Percentiles rank a stretch among this genome's conserved stretches.
Conservation (phyloP, 1,284 basidiomycete species). For the Fomes fomentarius region DNA sequence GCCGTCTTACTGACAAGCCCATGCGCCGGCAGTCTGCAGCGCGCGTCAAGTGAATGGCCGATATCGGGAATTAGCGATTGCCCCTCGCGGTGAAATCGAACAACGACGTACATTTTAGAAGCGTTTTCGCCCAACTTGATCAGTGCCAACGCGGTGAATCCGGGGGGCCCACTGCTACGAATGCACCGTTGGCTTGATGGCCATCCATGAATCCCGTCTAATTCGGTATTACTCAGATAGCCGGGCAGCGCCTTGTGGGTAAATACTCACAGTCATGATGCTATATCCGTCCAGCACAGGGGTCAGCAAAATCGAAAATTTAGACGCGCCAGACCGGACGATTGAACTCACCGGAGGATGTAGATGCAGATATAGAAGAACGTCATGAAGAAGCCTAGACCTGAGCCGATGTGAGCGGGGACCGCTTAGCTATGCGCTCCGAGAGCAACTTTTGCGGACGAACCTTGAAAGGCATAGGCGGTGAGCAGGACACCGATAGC, state of each 20-base stretch:
- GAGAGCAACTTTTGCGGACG: conserved; percentile 16
- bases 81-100: not conserved
- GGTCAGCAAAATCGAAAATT: conserved; percentile 8
- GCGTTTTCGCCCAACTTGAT: conserved; percentile 48
- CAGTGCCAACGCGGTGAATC: conserved; percentile 51
- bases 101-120: conserved; percentile 39
- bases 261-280: conserved; percentile 45
- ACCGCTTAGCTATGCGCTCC: conserved; percentile 9
- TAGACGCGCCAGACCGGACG: conserved; percentile 5
- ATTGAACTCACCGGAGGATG: conserved; percentile 42
- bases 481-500: conserved; percentile 45
- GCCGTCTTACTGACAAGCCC: conserved; percentile 43
- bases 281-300: conserved; percentile 28
- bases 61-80: conserved; percentile 10
- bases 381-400: conserved; percentile 53
- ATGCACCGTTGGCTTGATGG: conserved; percentile 53
- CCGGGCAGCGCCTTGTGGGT: not conserved
- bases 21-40: conserved; percentile 39
- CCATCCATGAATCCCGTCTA: conserved; percentile 54
- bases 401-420: conserved; percentile 25
- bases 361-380: conserved; percentile 56
- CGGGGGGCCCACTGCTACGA: conserved; percentile 52
- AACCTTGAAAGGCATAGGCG: conserved; percentile 54
- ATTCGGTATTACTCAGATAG: not conserved
- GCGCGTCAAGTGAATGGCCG: conserved; percentile 7